A percentile compares a stretch with the other conserved stretches of the same genome.
phyloP scores from a whole-genome alignment of 2,329 filamentous ascomycete genomes.

The Colletotrichum filicis region DNA sequence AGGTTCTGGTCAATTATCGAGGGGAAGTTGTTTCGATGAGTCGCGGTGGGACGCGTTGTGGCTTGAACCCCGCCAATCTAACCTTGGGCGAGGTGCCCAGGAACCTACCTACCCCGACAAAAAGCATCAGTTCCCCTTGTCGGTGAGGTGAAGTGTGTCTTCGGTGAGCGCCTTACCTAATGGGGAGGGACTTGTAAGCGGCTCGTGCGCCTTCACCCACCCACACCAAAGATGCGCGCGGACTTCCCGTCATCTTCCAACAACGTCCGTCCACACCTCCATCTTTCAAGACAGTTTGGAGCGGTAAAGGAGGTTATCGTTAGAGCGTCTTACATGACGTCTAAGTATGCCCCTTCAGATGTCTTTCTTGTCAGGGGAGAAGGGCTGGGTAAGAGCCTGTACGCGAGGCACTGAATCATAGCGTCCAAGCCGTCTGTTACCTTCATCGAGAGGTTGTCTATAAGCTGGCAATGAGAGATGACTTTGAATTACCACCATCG shows the following conservation, averaged over 20 bases:
- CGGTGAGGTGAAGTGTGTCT: not conserved
- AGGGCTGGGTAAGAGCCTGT: not conserved
- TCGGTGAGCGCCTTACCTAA: conserved; percentile 13
- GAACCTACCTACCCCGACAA: not conserved
- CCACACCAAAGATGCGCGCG: not conserved
- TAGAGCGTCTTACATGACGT: not conserved
- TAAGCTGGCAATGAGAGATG: not conserved
- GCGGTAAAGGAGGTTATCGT: not conserved
- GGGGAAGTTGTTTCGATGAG: conserved; percentile 24
- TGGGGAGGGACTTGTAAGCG: not conserved
- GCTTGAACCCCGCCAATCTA: conserved; percentile 20
- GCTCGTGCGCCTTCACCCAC: conserved; percentile 10
- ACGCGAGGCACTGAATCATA: not conserved
- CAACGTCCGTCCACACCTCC: not conserved
- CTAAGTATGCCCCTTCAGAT: not conserved
- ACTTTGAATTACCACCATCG: too few relatives aligned
- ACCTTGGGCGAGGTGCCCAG: not conserved
- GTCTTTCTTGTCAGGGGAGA: not conserved
- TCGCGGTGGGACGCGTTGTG: conserved; percentile 28
- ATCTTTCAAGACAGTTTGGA: not conserved
- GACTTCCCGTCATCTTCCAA: not conserved
- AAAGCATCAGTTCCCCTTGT: not conserved
- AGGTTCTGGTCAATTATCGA: not conserved
- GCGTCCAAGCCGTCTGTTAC: not conserved
- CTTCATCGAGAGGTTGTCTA: not conserved